Evolutionary conservation across 208 protist genomes (phyloP), one percentile per base, ranked within the genome.

Genomic region (Trypanosoma boissoni): DNA sequence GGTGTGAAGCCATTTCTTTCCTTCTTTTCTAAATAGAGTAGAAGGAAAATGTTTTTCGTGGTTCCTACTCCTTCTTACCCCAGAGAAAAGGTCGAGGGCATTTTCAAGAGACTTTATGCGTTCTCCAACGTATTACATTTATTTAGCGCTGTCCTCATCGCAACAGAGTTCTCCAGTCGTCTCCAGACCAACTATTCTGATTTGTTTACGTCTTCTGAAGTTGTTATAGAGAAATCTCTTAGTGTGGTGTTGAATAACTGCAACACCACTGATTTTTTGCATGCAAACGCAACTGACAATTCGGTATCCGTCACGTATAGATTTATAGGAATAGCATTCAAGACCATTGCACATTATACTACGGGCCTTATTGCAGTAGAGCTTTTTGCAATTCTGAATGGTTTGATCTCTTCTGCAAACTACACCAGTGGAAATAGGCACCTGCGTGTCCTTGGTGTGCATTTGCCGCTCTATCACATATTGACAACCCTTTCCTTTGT

Each of bases 391-490:
- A 46, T 91, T 14, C 28, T 86, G 2, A 88, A 82, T 52, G 74
- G 76, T 56, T 10, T 45, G 5, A 10, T 92, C 12, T 42, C 55
- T 28, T 34, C 70, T n/a, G 1, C 50, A 16, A 80, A 78, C 65
- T 94, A 94, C 76, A 64, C 75, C 3, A 67, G 63, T 4, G 76
- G 77, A 5, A 80, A 78, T 63, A 76, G 82, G 16, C 78, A 94
- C 63, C 58, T 90, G 16, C 82, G 84, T 18, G 21, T 92, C 9
- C 80, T 78, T 42, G 82, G 88, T 46, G 66, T 91, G 2, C 83
- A 92, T 69, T 56, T 94, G 34, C 84, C 88, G 7, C 46, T 89
- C 10, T 90, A 91, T 70, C 85, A 88, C 68, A 83, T 89, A 45
- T 51, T 71, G n/a, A 64, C 77, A 21, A 64, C 67, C 26, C 62